Percentiles rank a stretch among this genome's conserved stretches.
These are phyloP conservation scores for Cucumis cinereus DNA, from an alignment of 306 rosid species.

Conservation along the genomic window DNA sequence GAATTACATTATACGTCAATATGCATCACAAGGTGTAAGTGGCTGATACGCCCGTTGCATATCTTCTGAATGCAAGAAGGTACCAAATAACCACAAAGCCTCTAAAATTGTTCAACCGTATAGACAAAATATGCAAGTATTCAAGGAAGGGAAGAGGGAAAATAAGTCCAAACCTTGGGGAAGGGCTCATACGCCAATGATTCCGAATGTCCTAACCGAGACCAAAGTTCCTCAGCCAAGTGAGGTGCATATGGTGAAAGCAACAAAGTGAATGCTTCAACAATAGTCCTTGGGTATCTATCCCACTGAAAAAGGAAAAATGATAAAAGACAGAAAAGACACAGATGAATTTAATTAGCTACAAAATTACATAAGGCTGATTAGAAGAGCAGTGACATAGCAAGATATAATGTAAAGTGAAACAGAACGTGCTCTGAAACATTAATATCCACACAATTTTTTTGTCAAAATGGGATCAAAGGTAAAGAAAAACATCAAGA, in stretches of 20 bases:
- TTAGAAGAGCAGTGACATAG: background rate
- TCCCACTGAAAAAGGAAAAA: slow-evolving; percentile 62
- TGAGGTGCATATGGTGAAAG: slow-evolving; percentile 96
- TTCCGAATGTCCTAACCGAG: slow-evolving; percentile 69
- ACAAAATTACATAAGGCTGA: background rate
- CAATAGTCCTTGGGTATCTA: slow-evolving; percentile 53
- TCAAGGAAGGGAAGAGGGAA: background rate
- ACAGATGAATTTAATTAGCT: background rate
- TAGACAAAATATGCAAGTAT: background rate
- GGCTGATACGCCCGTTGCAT: background rate
- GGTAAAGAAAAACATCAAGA: background rate
- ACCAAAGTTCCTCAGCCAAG: slow-evolving; percentile 94
- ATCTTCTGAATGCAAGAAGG: background rate
- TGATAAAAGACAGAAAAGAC: background rate
- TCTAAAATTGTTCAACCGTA: background rate
- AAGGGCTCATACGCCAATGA: slow-evolving; percentile 69
- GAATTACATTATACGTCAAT: background rate
- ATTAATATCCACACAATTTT: background rate
- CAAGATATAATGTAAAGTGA: background rate
- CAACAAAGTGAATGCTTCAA: slow-evolving; percentile 73
- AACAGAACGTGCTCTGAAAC: background rate
- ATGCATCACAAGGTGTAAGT: background rate
- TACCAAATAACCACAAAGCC: background rate
- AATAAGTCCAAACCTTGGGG: slow-evolving; percentile 45
- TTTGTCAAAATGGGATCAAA: background rate